Evolutionary conservation across 306 rosid species (phyloP), one percentile per base, ranked within the genome.

Genomic region (Ziziphus jujuba): DNA sequence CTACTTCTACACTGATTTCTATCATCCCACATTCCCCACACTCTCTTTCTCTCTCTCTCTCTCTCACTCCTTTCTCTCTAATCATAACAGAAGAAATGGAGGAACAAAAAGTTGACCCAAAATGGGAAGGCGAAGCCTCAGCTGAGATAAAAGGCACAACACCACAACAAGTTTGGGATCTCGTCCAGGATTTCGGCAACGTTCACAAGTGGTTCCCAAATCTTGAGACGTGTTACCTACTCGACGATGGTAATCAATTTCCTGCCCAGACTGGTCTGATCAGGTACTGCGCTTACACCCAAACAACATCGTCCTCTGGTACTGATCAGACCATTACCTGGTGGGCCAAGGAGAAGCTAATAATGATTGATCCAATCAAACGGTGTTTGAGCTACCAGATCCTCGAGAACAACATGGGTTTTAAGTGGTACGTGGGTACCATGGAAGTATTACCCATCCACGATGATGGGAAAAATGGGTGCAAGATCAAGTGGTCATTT

Each of bases 291-390:
- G 75, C 83, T 22, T 1, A 69, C 56, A n/a, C 62, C 5, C 7
- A 6, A 34, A 25, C 72, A 8, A 6, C 61, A 13, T 44, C 70
- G 0, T 36, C 56, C 36, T 6, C 20, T 56, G 70, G 49, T 14
- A 59, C 16, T 5, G 61, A 15, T 21, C 67, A 66, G 36, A 3
- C 68, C 5, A 64, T 56, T 6, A 31, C 67, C 48, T 15, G 2
- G 21, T 87, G 87, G 87, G 87, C 59, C 20, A 87, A 79, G 23
- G 96, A 89, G 83, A 84, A 69, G 76, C 80, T 89, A 0, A 33
- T 81, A 1, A 1, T 51, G 21, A 65, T 81, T 1, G 93, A 89
- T 72, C 84, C 91, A 2, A 5, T 75, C 51, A 61, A 73, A 50
- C 82, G 74, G 6, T 63, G 64, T 33, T 38, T 89, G 74, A 72